Evolutionary conservation across 495 filamentous ascomycete species (phyloP), one percentile per base, ranked within the genome.

Genomic region (Coniosporium apollinis): DNA sequence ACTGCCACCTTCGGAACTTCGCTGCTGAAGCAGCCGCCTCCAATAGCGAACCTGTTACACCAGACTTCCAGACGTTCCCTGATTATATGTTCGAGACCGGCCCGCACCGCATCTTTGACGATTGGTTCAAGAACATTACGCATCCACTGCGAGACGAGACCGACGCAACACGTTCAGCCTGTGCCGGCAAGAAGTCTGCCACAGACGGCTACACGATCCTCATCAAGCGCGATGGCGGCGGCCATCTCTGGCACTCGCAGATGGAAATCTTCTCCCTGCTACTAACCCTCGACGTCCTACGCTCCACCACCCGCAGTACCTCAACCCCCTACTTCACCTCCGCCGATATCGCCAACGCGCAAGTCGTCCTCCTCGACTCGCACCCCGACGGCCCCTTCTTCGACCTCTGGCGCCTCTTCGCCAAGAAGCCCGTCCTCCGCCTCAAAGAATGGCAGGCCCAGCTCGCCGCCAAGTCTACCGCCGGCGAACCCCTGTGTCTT

Each of bases 171-270:
- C 6, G 7, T 7, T 7, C 7, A 26, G 22, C 22, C n/a, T 26
- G 22, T 6, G 22, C n/a, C n/a, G 7, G n/a, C 6, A 26, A 26
- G 22, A 26, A 26, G 7, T 6, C 22, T 26, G 7, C 22, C 22
- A 7, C 22, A 7, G n/a, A 6, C 6, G n/a, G 7, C 22, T n/a
- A 26, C n/a, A 26, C 52, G 3, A 50, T 63, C 28, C 38, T 61
- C 18, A 39, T 60, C 34, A 55, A 57, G 31, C 54, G 58, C 19
- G 57, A 62, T 39, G 51, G 52, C 13, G 35, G 44, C 9, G 16
- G 20, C 5, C 61, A 60, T 38, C 24, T 50, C 9, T 63, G 59
- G 59, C 59, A 63, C 37, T 48, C 44, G 14, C 45, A 61, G 22
- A 51, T 57, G 51, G 59, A 63, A 37, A 48, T 63, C 19, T 52